Evolutionary conservation across 768 basidiomycete genomes (phyloP).

Genomic region (Agaricus subrufescens): DNA sequence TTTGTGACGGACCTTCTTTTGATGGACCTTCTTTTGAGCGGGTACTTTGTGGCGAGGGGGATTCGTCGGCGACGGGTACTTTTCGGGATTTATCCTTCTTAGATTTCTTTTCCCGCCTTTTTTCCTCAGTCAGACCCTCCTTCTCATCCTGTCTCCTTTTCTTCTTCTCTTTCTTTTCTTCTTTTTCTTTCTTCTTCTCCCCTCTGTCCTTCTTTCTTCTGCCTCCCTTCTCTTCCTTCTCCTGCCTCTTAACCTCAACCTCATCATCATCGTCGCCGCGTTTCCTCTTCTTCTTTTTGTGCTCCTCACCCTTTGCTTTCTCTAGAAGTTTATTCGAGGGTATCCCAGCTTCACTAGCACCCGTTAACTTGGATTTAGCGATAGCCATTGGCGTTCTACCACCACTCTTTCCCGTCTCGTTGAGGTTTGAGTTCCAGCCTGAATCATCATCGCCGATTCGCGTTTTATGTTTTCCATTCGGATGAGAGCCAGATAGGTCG

Average conservation of each 20-base stretch:
- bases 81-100: slow-evolving; percentile 2
- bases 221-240: slow-evolving; percentile 1
- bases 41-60: too few relatives aligned
- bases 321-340: neutral
- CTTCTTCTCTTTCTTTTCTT: slow-evolving; percentile 15
- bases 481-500: neutral
- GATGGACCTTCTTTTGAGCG: too few relatives aligned
- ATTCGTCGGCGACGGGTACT: too few relatives aligned
- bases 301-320: neutral
- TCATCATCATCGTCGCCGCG: neutral
- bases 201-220: slow-evolving; percentile 8
- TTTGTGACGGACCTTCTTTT: too few relatives aligned
- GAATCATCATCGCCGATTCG: slow-evolving; percentile 12
- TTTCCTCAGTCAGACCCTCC: neutral
- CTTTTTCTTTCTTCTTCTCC: slow-evolving; percentile 12
- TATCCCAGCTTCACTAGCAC: slow-evolving; percentile 8
- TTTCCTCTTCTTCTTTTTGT: slow-evolving; percentile 10
- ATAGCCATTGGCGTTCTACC: slow-evolving; percentile 12
- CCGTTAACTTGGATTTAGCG: slow-evolving; percentile 11
- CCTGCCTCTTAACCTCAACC: neutral
- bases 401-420: neutral
- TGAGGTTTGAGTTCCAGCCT: neutral
- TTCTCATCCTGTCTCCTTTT: slow-evolving; percentile 8
- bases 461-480: slow-evolving; percentile 11
- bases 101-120: neutral